Evolutionary conservation across 345 rosid species (phyloP).

Genomic region (Populus simonii): DNA sequence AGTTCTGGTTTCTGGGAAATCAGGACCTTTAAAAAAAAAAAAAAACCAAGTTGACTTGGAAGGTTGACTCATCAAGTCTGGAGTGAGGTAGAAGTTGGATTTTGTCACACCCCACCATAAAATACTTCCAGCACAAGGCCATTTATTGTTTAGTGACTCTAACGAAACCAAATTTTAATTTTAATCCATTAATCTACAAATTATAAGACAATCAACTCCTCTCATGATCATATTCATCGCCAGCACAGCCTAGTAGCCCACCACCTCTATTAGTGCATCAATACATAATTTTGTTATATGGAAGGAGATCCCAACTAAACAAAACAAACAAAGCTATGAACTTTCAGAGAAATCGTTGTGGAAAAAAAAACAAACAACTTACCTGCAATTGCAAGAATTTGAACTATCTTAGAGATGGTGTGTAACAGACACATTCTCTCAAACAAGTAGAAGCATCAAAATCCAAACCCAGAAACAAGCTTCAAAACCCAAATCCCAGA

Average conservation of each 20-base stretch:
- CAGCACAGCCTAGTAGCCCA: not conserved
- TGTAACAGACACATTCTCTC: too few species aligned
- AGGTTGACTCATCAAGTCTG: not conserved
- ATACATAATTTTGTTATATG: not conserved
- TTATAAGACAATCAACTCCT: not conserved
- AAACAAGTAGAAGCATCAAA: not conserved
- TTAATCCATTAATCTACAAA: not conserved
- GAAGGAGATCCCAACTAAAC: not conserved
- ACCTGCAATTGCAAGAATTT: not conserved
- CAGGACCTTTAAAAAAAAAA: not conserved
- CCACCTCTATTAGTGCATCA: not conserved
- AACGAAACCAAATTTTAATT: not conserved
- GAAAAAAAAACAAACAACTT: not conserved
- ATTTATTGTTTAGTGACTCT: not conserved
- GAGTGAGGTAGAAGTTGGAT: not conserved
- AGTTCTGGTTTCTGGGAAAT: not conserved
- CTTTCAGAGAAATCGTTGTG: not conserved
- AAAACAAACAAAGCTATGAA: too few species aligned
- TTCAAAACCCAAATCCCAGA: not conserved
- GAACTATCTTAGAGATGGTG: not conserved
- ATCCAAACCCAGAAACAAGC: not conserved
- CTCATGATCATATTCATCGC: not conserved
- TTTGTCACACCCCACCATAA: not conserved
- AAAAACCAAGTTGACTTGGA: not conserved
- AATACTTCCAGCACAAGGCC: not conserved